phyloP scores from a whole-genome alignment of 805 yeast genomes.

The Cyberlindnera mrakii region DNA sequence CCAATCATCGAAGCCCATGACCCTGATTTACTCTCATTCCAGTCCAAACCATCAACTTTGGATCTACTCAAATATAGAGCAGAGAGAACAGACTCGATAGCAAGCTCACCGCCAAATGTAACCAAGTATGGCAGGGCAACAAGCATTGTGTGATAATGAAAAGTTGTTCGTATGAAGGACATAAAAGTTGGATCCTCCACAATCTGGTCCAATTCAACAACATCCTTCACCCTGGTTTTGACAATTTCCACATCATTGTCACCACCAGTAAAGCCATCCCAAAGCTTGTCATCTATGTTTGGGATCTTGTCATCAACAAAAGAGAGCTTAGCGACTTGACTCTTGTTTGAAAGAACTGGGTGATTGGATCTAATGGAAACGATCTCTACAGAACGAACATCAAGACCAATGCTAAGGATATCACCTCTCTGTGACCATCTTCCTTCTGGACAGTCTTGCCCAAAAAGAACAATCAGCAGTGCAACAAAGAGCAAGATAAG shows the following conservation, averaged over 20 bases:
- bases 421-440: conserved; percentile 28
- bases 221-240: conserved; percentile 13
- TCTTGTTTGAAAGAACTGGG: conserved; percentile 6
- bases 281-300: conserved; percentile 4
- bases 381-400: conserved; percentile 20
- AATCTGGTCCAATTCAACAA: conserved; percentile 21
- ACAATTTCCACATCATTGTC: conserved; percentile 6
- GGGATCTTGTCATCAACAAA: conserved; percentile 4
- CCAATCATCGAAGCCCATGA: conserved; percentile 30
- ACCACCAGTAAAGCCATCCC: background rate
- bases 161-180: conserved; percentile 13
- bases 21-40: conserved; percentile 23
- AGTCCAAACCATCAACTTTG: conserved; percentile 4
- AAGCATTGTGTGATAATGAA: conserved; percentile 25
- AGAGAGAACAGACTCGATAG: conserved; percentile 24
- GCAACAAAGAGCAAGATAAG: conserved; percentile 26
- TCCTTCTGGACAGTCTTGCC: conserved; percentile 32
- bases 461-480: conserved; percentile 18
- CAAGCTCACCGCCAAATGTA: conserved; percentile 28
- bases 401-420: conserved; percentile 21
- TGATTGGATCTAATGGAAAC: conserved; percentile 17
- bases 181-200: conserved; percentile 21
- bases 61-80: conserved; percentile 19
- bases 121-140: conserved; percentile 23
- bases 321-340: background rate